Evolutionary conservation across 768 basidiomycete species (phyloP).

Genomic region (Nidularia pulvinata): DNA sequence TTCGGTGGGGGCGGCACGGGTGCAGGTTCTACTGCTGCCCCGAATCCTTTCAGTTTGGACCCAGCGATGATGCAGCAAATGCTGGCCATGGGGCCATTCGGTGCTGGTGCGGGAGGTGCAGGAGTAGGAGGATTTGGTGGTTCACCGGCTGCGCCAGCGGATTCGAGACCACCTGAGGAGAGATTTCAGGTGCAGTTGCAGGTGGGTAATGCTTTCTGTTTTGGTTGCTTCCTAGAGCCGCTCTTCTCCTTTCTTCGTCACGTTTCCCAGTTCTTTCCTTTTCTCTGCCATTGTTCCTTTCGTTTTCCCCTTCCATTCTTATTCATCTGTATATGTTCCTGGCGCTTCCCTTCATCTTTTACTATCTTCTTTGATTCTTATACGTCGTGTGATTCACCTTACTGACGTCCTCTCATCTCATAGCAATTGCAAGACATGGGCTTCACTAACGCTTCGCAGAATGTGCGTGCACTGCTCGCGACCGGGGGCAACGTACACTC

Average conservation of each 20-base stretch:
- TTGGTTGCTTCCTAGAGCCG: neutral
- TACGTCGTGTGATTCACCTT: neutral
- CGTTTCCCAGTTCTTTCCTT: neutral
- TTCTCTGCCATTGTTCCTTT: too few species aligned
- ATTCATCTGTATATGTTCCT: too few species aligned
- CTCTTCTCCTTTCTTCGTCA: neutral
- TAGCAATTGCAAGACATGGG: conserved; percentile 97
- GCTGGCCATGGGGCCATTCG: conserved; percentile 19
- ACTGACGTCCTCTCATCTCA: neutral
- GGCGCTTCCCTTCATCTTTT: too few species aligned
- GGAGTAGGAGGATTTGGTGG: conserved; percentile 19
- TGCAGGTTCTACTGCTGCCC: conserved; percentile 18
- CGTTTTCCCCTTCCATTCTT: too few species aligned
- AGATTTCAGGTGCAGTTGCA: conserved; percentile 87
- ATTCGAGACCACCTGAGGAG: conserved; percentile 84
- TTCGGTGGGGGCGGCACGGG: conserved; percentile 16
- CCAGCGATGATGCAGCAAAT: conserved; percentile 46
- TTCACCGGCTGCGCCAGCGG: conserved; percentile 50
- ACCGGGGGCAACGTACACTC: conserved; percentile 93
- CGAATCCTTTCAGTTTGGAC: conserved; percentile 34
- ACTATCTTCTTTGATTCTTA: neutral
- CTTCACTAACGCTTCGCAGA: conserved; percentile 86
- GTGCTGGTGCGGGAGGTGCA: conserved; percentile 22
- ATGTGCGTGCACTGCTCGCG: conserved; percentile 86
- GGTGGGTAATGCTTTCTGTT: conserved; percentile 34